Conservation (phyloP, 2,329 filamentous ascomycete genomes). For the Cordyceps sp. region DNA sequence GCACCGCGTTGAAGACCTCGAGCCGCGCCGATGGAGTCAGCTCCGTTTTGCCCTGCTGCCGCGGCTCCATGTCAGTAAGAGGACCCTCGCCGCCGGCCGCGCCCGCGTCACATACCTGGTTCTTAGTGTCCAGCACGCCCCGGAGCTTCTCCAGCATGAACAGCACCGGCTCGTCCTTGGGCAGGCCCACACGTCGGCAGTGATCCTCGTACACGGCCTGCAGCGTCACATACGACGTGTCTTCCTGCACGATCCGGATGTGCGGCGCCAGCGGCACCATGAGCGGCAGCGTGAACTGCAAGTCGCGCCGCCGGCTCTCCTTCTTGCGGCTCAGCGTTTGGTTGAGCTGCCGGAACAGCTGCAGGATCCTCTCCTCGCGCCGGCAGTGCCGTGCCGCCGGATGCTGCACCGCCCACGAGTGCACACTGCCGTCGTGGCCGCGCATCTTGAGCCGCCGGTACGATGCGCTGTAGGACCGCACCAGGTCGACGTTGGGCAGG, state of each 20-base stretch:
- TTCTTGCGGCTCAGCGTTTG: slow-evolving; percentile 82
- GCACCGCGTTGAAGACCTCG: slow-evolving; percentile 89
- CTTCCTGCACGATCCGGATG: slow-evolving; percentile 90
- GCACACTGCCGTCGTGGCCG: slow-evolving; percentile 92
- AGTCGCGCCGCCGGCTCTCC: slow-evolving; percentile 79
- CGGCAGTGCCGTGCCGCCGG: slow-evolving; percentile 84
- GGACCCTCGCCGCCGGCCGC: no score
- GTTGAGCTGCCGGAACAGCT: slow-evolving; percentile 96
- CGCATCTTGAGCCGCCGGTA: slow-evolving; percentile 90
- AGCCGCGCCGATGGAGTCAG: slow-evolving; percentile 57
- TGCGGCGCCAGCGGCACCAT: slow-evolving; percentile 93
- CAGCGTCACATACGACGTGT: slow-evolving; percentile 82
- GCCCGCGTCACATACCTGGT: slow-evolving; percentile 25
- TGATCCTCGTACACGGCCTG: slow-evolving; percentile 96
- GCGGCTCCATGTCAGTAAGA: slow-evolving; percentile 2
- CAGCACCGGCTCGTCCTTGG: slow-evolving; percentile 88
- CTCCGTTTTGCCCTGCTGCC: slow-evolving; percentile 45
- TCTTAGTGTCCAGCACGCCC: slow-evolving; percentile 54
- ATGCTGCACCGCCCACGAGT: slow-evolving; percentile 92
- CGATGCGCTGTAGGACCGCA: slow-evolving; percentile 78
- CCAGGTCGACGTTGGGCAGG: slow-evolving; percentile 83
- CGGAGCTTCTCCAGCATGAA: slow-evolving; percentile 93
- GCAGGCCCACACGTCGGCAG: slow-evolving; percentile 70
- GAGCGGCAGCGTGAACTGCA: slow-evolving; percentile 89
- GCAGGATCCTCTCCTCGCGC: slow-evolving; percentile 84